A percentile compares a stretch with the other conserved stretches of the same genome.
phyloP scores from a whole-genome alignment of 257 asterid species.

The Perilla frutescens region DNA sequence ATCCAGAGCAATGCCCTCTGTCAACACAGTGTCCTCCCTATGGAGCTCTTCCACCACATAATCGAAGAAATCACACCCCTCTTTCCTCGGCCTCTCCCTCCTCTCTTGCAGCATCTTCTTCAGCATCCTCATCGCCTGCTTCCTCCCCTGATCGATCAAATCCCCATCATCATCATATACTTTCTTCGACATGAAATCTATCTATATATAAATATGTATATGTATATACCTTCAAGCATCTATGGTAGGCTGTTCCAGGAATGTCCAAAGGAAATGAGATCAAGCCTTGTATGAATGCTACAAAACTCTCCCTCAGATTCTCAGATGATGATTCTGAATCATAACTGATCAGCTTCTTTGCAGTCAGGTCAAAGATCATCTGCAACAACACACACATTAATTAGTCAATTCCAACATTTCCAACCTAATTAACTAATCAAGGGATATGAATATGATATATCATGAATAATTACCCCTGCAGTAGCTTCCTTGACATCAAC shows the following conservation, averaged over 20 bases:
- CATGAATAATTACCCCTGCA: conserved; percentile 47
- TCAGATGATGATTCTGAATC: conserved; percentile 68
- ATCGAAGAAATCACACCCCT: conserved; percentile 80
- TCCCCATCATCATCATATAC: background rate
- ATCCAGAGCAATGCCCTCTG: conserved; percentile 84
- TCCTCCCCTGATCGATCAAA: conserved; percentile 66
- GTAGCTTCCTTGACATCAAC: conserved; percentile 73
- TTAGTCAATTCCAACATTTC: too few species aligned
- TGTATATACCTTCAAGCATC: conserved; percentile 69
- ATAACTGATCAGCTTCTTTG: conserved; percentile 82
- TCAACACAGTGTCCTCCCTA: conserved; percentile 67
- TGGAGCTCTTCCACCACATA: conserved; percentile 78
- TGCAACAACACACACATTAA: conserved; percentile 35
- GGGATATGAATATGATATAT: background rate
- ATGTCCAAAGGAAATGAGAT: conserved; percentile 89
- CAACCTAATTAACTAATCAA: background rate
- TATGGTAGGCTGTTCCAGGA: conserved; percentile 90
- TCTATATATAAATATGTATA: background rate
- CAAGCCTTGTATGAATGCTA: conserved; percentile 81
- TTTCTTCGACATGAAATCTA: too few species aligned
- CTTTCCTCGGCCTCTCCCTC: conserved; percentile 65
- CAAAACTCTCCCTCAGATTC: conserved; percentile 69
- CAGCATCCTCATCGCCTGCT: conserved; percentile 80
- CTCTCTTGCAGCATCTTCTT: conserved; percentile 76
- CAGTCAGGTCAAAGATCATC: conserved; percentile 94